Evolutionary conservation across 805 yeast species (phyloP).

Genomic region (Candida sonorensis): DNA sequence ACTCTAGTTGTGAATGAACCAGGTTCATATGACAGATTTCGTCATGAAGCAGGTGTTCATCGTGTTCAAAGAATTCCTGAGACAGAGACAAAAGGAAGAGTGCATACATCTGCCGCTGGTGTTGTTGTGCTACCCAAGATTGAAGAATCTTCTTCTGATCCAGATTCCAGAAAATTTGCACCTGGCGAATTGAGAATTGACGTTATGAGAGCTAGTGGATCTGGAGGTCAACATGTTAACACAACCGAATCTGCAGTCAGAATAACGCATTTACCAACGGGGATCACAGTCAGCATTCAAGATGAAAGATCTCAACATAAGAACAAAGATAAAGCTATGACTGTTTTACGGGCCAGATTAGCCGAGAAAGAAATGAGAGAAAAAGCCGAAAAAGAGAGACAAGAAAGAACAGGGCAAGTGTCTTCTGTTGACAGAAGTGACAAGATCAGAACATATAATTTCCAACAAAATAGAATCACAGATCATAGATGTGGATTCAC

Average conservation of each 20-base stretch:
- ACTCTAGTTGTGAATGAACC: constrained; percentile 65
- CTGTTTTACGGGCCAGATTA: constrained; percentile 71
- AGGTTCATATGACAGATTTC: constrained; percentile 66
- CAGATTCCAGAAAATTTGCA: constrained; percentile 48
- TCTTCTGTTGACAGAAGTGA: constrained; percentile 86
- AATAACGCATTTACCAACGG: constrained; percentile 85
- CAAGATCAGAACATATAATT: constrained; percentile 90
- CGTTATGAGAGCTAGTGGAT: constrained; percentile 96
- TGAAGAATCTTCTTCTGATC: constrained; percentile 45
- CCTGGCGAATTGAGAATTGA: constrained; percentile 89
- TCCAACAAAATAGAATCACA: constrained; percentile 85
- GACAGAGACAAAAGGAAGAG: constrained; percentile 89
- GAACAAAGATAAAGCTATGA: constrained; percentile 88
- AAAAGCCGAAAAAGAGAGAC: constrained; percentile 57
- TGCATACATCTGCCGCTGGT: constrained; percentile 95
- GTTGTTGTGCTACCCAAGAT: constrained; percentile 87
- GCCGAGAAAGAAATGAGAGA: constrained; percentile 73
- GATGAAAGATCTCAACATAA: constrained; percentile 93
- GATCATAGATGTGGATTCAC: constrained; percentile 88
- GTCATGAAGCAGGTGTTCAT: constrained; percentile 93
- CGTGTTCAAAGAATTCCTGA: constrained; percentile 91
- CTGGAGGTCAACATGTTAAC: constrained; percentile 98
- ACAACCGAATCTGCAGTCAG: constrained; percentile 97
- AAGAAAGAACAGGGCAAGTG: constrained; percentile 74
- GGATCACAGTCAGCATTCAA: constrained; percentile 82